Percentiles rank a stretch among this genome's conserved stretches.
Conservation (phyloP, 2,329 filamentous ascomycete genomes). For the Colletotrichum sp. region DNA sequence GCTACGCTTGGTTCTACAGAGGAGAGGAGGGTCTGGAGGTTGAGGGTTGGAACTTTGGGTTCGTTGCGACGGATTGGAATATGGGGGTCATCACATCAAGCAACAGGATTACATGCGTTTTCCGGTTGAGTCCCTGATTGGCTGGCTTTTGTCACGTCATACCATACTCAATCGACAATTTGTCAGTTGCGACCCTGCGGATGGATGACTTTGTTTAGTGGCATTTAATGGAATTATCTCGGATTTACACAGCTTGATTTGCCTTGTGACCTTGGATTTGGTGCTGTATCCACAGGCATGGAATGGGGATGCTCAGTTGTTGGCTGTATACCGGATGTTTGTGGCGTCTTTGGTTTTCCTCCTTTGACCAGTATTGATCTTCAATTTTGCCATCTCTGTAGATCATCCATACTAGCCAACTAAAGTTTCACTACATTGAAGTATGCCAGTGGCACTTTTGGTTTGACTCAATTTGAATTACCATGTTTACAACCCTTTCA, state of each 20-base stretch:
- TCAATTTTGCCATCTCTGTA: rapidly evolving
- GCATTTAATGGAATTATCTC: neutral
- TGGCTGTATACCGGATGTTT: rapidly evolving
- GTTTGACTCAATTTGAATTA: neutral
- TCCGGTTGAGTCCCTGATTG: neutral
- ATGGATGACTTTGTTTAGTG: neutral
- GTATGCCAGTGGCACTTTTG: rapidly evolving
- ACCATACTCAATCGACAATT: neutral
- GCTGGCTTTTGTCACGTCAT: neutral
- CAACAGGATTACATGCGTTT: too few relatives aligned
- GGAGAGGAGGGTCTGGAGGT: too few relatives aligned
- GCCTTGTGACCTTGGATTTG: rapidly evolving
- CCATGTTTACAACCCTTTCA: neutral
- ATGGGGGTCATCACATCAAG: too few relatives aligned
- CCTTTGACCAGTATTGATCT: neutral
- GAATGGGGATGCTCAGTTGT: neutral
- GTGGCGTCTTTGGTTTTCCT: neutral
- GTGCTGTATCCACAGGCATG: neutral
- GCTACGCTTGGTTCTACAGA: too few relatives aligned
- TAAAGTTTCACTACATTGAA: neutral
- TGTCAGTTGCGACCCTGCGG: neutral
- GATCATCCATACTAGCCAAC: rapidly evolving
- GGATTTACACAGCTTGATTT: rapidly evolving
- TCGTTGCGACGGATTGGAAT: neutral
- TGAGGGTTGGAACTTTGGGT: neutral